phyloP scores from a whole-genome alignment of 164 flowering plant species.

The Cinnamomum chago region DNA sequence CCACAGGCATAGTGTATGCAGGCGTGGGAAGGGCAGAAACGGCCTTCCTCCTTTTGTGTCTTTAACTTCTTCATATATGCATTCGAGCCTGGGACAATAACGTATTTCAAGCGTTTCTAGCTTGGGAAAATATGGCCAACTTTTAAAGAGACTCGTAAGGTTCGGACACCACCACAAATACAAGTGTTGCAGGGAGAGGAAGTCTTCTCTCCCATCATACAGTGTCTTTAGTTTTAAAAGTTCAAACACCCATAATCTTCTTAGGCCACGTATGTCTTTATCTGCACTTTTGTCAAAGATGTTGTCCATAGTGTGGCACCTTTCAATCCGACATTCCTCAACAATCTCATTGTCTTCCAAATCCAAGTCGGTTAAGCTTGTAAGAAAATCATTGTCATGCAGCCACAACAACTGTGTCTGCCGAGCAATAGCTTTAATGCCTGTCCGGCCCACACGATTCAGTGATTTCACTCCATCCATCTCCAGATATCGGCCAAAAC shows the following conservation, averaged over 20 bases:
- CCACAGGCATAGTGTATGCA: not conserved
- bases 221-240: not conserved
- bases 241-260: not conserved
- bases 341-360: fast-evolving
- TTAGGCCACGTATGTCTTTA: no score
- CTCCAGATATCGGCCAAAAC: not conserved
- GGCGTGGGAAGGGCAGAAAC: no score
- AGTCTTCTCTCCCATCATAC: fast-evolving
- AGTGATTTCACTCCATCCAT: not conserved
- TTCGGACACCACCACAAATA: not conserved
- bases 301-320: not conserved
- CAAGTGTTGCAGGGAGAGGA: not conserved
- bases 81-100: not conserved
- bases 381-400: not conserved
- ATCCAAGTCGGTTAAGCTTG: no score
- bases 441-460: no score
- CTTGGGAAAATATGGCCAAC: not conserved
- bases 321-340: not conserved
- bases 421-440: not conserved
- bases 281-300: not conserved
- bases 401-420: not conserved
- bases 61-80: no score
- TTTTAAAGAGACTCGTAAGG: not conserved
- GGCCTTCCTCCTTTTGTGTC: fast-evolving
- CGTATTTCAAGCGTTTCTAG: not conserved